Evolutionary conservation across 1,284 basidiomycete genomes (phyloP), one percentile per base, ranked within the genome.

Genomic region (Golubevia sp.): DNA sequence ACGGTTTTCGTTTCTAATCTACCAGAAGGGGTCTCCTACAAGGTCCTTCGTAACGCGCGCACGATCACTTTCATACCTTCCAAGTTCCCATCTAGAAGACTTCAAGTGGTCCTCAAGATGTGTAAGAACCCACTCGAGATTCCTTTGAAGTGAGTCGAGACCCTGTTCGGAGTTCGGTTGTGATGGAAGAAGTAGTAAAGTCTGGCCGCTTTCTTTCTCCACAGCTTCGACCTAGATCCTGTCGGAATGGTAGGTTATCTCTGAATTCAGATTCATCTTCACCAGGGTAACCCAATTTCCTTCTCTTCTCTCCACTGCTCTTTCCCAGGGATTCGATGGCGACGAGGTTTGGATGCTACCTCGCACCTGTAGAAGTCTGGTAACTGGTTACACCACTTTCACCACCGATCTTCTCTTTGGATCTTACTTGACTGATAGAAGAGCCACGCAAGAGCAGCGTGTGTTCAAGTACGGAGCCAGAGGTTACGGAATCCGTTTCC

Each of bases 281-380:
- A n/a, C n/a, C n/a, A n/a, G n/a, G n/a, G n/a, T n/a, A n/a, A n/a
- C n/a, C n/a, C n/a, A n/a, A n/a, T n/a, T n/a, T n/a, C n/a, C n/a
- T n/a, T n/a, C n/a, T n/a, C n/a, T n/a, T n/a, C n/a, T n/a, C n/a
- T n/a, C n/a, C n/a, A n/a, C n/a, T n/a, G n/a, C n/a, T n/a, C n/a
- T n/a, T n/a, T n/a, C n/a, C n/a, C n/a, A n/a, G n/a, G n/a, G n/a
- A n/a, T n/a, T n/a, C n/a, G 25, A 18, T 4, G 57, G 57, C 18
- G 21, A 18, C 44, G 57, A 59, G 57, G 57, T 51, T 20, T 59
- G 57, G 57, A 59, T 49, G 57, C 57, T 59, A 2, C 57, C 57
- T 50, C 57, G 57, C 11, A 30, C 57, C 21, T n/a, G 26, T 13
- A 24, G 57, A 2, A 52, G 49, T n/a, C 44, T 51, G 18, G 18